Base-by-base conservation (phyloP, 2,329 filamentous ascomycete species). In the Aspergillus ochraceoroseus region DNA sequence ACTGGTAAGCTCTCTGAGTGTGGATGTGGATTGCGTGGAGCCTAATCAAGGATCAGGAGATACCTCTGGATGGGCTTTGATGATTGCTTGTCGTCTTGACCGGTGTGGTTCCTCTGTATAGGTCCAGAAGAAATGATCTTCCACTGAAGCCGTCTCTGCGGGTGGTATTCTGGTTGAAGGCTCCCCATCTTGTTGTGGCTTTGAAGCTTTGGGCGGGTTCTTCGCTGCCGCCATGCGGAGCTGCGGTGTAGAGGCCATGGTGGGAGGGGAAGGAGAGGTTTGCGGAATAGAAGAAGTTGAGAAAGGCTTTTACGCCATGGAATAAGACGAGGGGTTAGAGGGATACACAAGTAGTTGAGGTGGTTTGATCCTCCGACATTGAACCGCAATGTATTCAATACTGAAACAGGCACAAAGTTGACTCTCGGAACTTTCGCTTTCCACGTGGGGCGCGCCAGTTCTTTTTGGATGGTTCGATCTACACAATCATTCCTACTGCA, bases 81-180 rank as follows among this genome's bases (percentile, higher is more conserved):
- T 96, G 57, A 98, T 98, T 47, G 88, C 87, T 55, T 90, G 79
- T 42, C 92, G 79, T 54, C 92, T 76, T 20, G 90, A 92, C 54
- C 88, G 80, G 68, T 98, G 92, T 47, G 92, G 92, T 69, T 98
- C 92, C 66, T 98, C 92, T 7, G 92, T 95, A 63, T 98, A 96
- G 27, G 92, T 95, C 92, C 94, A 96, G 71, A 94, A 95, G 75
- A 96, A 96, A 64, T 82, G 76, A 48, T 81, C 69, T 11, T 69
- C 67, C 5, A 63, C 58, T 3, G 58, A 51, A 25, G 61, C 59
- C 20, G 49, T 38, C 30, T 59, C 53, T 22, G 62, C 59, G 35
- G 63, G 59, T 32, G 58, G 43, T 33, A 55, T 53, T 53, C 55
- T 54, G 31, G 48, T 30, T 9, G 56, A 49, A 12, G 45, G 35